A percentile compares a stretch with the other conserved stretches of the same genome.
These are phyloP conservation scores for Suillus luteus DNA, from an alignment of 768 basidiomycete genomes.

Conservation along the genomic window DNA sequence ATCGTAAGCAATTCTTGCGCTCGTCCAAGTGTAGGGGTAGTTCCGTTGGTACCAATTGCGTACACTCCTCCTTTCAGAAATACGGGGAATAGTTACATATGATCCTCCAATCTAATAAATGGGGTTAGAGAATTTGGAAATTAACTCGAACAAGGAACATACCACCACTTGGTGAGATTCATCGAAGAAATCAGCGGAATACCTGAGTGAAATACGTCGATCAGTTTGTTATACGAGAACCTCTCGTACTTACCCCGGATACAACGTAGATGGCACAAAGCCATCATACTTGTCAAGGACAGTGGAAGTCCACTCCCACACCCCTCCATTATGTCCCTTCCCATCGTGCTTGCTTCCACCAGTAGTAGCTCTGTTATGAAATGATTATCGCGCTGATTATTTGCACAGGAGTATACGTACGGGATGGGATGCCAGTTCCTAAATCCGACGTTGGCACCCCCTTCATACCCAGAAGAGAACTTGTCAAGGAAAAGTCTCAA, in stretches of 20 bases:
- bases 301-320: conserved; percentile 98
- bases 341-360: conserved; percentile 53
- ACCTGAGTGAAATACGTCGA: conserved; percentile 40
- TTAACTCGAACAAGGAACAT: conserved; percentile 35
- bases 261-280: conserved; percentile 72
- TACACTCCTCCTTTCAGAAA: conserved; percentile 73
- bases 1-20: conserved; percentile 70
- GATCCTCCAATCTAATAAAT: conserved; percentile 80
- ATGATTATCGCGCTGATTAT: neutral
- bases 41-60: conserved; percentile 93
- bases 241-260: conserved; percentile 69
- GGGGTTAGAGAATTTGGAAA: neutral
- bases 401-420: conserved; percentile 46
- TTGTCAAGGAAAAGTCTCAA: conserved; percentile 76
- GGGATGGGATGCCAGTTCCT: conserved; percentile 93
- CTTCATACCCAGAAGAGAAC: conserved; percentile 72
- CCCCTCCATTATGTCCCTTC: conserved; percentile 86
- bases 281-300: conserved; percentile 70
- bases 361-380: conserved; percentile 59
- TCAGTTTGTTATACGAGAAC: neutral
- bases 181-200: conserved; percentile 92
- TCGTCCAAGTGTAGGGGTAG: conserved; percentile 89
- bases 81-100: conserved; percentile 80
- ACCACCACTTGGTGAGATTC: conserved; percentile 84
- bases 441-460: conserved; percentile 83